Evolutionary conservation across 805 yeast genomes (phyloP).

Genomic region (Kockiozyma suomiensis): DNA sequence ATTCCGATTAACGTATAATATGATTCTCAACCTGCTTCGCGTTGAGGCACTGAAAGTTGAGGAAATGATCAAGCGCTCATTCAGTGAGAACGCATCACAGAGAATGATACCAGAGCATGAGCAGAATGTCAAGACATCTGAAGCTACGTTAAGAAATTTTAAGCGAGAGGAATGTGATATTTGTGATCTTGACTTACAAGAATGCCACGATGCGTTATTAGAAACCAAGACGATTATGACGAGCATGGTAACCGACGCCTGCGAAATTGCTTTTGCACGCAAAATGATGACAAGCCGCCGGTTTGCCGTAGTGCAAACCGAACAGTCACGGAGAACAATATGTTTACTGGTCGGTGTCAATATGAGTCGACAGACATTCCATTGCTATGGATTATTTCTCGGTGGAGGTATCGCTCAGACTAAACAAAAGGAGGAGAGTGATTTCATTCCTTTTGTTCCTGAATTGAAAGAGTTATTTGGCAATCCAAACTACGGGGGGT

Average conservation of each 20-base stretch:
- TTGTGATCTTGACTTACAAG: constrained; percentile 51
- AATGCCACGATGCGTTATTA: constrained; percentile 49
- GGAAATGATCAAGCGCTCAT: constrained; percentile 95
- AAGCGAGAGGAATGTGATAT: constrained; percentile 43
- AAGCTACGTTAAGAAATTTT: constrained; percentile 49
- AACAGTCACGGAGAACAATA: constrained; percentile 27
- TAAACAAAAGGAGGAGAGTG: constrained; percentile 17
- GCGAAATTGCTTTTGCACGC: constrained; percentile 49
- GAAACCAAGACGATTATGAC: constrained; percentile 52
- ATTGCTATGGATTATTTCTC: constrained; percentile 26
- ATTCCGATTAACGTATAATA: constrained; percentile 90
- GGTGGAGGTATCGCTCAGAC: background rate
- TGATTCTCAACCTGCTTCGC: constrained; percentile 88
- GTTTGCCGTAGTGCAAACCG: constrained; percentile 30
- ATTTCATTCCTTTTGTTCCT: constrained; percentile 28
- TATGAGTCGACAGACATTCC: constrained; percentile 11
- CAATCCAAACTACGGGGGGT: background rate
- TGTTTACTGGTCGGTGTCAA: constrained; percentile 27
- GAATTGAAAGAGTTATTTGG: constrained; percentile 10
- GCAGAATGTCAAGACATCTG: constrained; percentile 58
- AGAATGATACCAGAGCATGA: constrained; percentile 84
- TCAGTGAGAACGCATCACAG: constrained; percentile 87
- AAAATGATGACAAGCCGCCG: constrained; percentile 46
- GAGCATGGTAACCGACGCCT: constrained; percentile 52
- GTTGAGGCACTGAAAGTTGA: constrained; percentile 96